These are phyloP conservation scores for Lycium ferocissimum DNA, from an alignment of 257 asterid species.

Conservation along the genomic window DNA sequence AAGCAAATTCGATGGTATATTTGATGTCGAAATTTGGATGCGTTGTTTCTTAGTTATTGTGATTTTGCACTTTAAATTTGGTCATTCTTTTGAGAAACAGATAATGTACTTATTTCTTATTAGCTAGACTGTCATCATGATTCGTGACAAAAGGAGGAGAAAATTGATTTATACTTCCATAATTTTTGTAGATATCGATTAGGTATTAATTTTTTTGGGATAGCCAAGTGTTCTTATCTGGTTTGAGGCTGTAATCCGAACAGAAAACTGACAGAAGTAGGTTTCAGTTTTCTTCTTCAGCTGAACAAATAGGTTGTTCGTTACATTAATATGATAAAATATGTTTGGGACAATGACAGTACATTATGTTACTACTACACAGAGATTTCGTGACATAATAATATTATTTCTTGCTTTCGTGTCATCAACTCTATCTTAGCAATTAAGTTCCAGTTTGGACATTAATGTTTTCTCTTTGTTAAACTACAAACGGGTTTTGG, in stretches of 20 bases:
- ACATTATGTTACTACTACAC: background rate
- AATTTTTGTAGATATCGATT: background rate
- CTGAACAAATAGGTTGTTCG: slow-evolving; percentile 13
- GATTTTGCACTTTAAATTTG: background rate
- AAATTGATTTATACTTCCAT: background rate
- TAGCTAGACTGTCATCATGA: slow-evolving; percentile 15
- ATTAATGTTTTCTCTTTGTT: background rate
- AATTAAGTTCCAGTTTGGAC: slow-evolving; percentile 16
- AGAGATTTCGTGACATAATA: background rate
- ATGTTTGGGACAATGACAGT: slow-evolving; percentile 3
- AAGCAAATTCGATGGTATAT: background rate
- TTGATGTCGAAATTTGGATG: background rate
- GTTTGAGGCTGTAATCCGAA: background rate
- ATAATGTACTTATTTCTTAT: background rate
- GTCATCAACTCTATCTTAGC: slow-evolving; percentile 21
- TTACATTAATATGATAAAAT: slow-evolving; percentile 15
- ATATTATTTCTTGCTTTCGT: background rate
- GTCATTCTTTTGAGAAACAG: background rate
- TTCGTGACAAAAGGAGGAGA: background rate
- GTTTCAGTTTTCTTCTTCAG: slow-evolving; percentile 27
- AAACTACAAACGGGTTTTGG: background rate
- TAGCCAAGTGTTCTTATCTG: slow-evolving; percentile 8
- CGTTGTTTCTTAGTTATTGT: background rate
- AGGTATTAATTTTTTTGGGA: background rate
- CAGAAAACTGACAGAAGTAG: slow-evolving; percentile 22